Base-by-base conservation (phyloP, 768 basidiomycete genomes). In the Tricholoma sp. region DNA sequence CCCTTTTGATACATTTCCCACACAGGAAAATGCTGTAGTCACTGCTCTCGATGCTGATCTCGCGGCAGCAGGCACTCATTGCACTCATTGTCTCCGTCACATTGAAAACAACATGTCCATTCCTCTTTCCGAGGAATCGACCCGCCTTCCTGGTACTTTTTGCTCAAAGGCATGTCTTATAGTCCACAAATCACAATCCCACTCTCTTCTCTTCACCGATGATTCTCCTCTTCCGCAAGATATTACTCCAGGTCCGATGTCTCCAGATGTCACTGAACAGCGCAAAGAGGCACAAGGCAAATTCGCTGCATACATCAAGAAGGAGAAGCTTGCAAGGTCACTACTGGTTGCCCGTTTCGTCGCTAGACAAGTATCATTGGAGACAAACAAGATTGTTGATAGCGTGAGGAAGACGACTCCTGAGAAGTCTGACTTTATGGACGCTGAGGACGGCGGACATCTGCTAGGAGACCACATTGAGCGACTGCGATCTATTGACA, bases 401-500 rank as follows among this genome's bases (percentile, higher is more conserved):
- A 31, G 57, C 51, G 39, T 47, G 33, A 61, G 59, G 57, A 57
- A 63, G 41, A 57, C 68, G 58, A 64, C 60, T 15, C 57, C 59
- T 56, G 42, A 64, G 62, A 37, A 73, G 44, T 67, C 70, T 20
- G 80, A 79, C 45, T 79, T 73, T 58, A 74, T 76, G 15, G 77
- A 78, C 51, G 72, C 81, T 2, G 81, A 80, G 13, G 67, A 66
- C 41, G 73, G 72, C 1, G 79, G 81, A 13, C 92, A 91, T 66
- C 72, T 76, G 24, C 73, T 92, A 48, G 83, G 80, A 36, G 91
- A 94, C 61, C 89, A 94, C 63, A 69, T 91, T 11, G 91, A 93
- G 62, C 77, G 91, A 28, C 70, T 91, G 62, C 77, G 88, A 53
- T 90, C 79, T 65, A 69, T 89, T 20, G 84, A 89, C 42, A 64